phyloP scores from a whole-genome alignment of 1,284 basidiomycete species.

The Fistulina hepatica region DNA sequence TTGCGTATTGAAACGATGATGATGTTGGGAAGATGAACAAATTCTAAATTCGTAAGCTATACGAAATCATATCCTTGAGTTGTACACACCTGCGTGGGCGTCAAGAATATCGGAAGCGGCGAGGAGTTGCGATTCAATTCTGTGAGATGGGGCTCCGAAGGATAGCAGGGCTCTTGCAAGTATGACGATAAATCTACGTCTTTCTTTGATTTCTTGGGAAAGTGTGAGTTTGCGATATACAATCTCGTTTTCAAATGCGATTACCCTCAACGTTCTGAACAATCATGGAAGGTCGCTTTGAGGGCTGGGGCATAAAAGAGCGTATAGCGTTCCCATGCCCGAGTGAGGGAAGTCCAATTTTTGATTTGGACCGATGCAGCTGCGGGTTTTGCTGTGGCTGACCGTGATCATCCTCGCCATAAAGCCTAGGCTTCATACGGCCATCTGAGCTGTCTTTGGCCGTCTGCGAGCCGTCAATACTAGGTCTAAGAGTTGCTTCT shows the following conservation, averaged over 20 bases:
- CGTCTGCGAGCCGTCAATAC: too few species aligned
- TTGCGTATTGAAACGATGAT: conserved; percentile 72
- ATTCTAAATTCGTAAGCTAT: conserved; percentile 35
- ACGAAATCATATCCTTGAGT: conserved; percentile 1
- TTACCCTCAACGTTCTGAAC: conserved; percentile 29
- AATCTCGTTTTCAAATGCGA: background rate
- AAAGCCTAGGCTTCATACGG: too few species aligned
- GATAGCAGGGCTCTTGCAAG: conserved; percentile 72
- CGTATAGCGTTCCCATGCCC: too few species aligned
- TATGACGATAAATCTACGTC: conserved; percentile 70
- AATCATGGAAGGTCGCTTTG: conserved; percentile 12
- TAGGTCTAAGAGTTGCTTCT: too few species aligned
- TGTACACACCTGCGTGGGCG: conserved; percentile 28
- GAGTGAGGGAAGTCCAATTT: too few species aligned
- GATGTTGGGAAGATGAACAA: conserved; percentile 72
- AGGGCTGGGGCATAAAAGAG: too few species aligned
- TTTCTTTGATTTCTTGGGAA: conserved; percentile 41
- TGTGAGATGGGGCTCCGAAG: conserved; percentile 80
- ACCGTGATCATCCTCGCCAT: too few species aligned
- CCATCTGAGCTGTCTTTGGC: too few species aligned
- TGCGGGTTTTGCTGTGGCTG: too few species aligned
- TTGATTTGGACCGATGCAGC: too few species aligned
- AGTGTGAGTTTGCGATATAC: conserved; percentile 2
- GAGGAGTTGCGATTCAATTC: conserved; percentile 72
- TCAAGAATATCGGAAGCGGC: conserved; percentile 36